Evolutionary conservation across 495 filamentous ascomycete genomes (phyloP).

Genomic region (Cairneyella variabilis): DNA sequence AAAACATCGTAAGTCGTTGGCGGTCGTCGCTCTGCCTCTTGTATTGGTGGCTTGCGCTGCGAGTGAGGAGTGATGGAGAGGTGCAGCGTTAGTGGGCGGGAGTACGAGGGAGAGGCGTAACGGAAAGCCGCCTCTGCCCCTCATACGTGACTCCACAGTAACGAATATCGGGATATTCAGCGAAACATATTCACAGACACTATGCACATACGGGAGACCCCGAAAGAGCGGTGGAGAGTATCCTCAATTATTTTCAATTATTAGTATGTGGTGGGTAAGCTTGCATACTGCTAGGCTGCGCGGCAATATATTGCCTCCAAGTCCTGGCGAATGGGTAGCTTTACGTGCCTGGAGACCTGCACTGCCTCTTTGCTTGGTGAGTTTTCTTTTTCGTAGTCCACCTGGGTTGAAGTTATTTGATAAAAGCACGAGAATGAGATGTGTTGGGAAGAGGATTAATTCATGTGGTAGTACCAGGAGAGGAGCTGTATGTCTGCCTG

Average conservation of each 20-base stretch:
- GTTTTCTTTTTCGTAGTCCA: not conserved
- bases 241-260: not conserved
- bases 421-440: no score
- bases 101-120: not conserved
- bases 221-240: constrained; percentile 18
- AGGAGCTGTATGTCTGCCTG: no score
- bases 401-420: no score
- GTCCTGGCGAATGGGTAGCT: constrained; percentile 19
- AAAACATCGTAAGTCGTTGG: no score
- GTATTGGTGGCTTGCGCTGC: not conserved
- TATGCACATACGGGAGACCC: not conserved
- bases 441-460: no score
- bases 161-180: not conserved
- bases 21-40: not conserved
- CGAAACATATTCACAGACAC: not conserved
- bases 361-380: constrained; percentile 7
- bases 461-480: no score
- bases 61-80: not conserved
- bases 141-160: no score
- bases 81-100: not conserved
- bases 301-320: not conserved
- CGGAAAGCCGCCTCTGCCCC: not conserved
- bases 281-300: not conserved
- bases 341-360: constrained; percentile 23
- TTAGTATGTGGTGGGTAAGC: not conserved